Conservation (phyloP, 2,329 filamentous ascomycete genomes). For the Amylocarpus encephaloides region DNA sequence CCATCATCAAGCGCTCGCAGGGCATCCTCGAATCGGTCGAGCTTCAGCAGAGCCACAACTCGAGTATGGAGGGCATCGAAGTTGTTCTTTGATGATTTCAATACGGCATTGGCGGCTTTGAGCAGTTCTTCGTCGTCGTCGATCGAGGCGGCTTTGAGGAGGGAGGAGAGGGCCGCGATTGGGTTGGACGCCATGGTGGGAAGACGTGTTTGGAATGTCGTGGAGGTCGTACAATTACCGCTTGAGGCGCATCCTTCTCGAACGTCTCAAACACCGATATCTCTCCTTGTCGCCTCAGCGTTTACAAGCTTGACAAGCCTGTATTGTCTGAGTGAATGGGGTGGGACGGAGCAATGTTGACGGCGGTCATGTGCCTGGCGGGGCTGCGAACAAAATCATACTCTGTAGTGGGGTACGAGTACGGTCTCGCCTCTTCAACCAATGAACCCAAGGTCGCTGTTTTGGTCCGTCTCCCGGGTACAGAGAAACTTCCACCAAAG, state of each 20-base stretch:
- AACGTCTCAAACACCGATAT: background rate
- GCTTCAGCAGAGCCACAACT: slow-evolving; percentile 68
- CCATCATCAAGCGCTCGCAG: slow-evolving; percentile 60
- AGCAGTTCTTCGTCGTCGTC: slow-evolving; percentile 71
- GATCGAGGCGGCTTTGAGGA: slow-evolving; percentile 48
- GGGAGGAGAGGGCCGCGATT: slow-evolving; percentile 28
- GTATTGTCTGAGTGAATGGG: background rate
- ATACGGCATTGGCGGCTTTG: slow-evolving; percentile 52
- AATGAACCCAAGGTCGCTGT: background rate
- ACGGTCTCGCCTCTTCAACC: background rate
- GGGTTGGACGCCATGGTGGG: slow-evolving; percentile 29
- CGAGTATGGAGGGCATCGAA: slow-evolving; percentile 60
- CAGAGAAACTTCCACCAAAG: too few relatives aligned
- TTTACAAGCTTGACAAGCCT: background rate
- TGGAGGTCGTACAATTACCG: background rate
- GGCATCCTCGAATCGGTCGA: slow-evolving; percentile 77
- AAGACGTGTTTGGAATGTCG: background rate
- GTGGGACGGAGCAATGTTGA: background rate
- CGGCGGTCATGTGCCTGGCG: background rate
- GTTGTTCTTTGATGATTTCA: slow-evolving; percentile 54
- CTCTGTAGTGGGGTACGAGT: too few relatives aligned
- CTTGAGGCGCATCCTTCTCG: slow-evolving; percentile 3
- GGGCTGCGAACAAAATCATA: background rate
- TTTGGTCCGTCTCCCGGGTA: background rate
- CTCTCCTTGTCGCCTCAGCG: background rate